Percentiles rank a stretch among this genome's conserved stretches.
phyloP scores from a whole-genome alignment of 345 rosid genomes.

The Turritis glabra region DNA sequence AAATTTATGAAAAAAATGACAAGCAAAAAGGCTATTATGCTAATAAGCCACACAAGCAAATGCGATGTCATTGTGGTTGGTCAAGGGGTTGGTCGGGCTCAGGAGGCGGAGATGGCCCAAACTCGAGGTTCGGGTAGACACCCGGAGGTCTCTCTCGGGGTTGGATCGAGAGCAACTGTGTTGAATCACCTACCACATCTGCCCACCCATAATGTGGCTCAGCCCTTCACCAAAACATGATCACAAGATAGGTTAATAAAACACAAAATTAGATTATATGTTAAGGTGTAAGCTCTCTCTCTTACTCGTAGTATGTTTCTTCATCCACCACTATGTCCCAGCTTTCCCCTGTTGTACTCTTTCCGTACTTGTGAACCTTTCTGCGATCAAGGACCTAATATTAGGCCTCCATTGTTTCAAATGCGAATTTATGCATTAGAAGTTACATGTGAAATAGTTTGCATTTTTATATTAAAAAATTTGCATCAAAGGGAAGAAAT shows the following conservation, averaged over 20 bases:
- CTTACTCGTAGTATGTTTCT: constrained; percentile 93
- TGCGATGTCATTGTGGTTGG: constrained; percentile 34
- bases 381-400: constrained; percentile 42
- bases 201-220: constrained; percentile 99
- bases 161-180: constrained; percentile 75
- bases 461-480: not conserved
- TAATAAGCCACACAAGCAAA: constrained; percentile 20
- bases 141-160: constrained; percentile 89
- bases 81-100: constrained; percentile 50
- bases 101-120: constrained; percentile 58
- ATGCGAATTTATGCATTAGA: not conserved
- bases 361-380: constrained; percentile 97
- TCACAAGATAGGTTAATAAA: not conserved
- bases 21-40: constrained; percentile 23
- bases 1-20: constrained; percentile 7
- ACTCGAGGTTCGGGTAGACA: constrained; percentile 70
- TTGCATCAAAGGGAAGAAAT: not conserved
- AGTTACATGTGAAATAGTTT: not conserved
- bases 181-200: constrained; percentile 90
- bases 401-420: constrained; percentile 13
- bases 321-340: constrained; percentile 97
- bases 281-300: not conserved
- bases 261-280: not conserved
- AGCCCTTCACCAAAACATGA: constrained; percentile 53
- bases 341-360: constrained; percentile 93